Percentiles rank a stretch among this genome's conserved stretches.
phyloP scores from a whole-genome alignment of 805 yeast genomes.

The Komagataella mondaviorum region DNA sequence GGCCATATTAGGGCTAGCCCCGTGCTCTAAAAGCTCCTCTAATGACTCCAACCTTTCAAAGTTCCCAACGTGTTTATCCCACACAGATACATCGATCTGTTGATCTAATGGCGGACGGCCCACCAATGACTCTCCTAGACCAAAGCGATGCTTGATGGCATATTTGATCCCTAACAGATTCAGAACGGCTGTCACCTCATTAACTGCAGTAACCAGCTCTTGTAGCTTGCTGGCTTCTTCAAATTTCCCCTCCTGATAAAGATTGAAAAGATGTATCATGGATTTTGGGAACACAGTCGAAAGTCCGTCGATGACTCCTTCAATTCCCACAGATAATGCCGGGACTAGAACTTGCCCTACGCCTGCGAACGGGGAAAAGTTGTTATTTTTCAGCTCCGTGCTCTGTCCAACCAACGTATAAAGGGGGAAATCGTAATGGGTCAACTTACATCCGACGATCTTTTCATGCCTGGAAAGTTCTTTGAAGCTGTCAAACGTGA shows the following conservation, averaged over 20 bases:
- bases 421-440: conserved; percentile 35
- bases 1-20: not conserved
- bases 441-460: conserved; percentile 37
- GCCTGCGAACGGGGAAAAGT: conserved; percentile 33
- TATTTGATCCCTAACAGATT: conserved; percentile 37
- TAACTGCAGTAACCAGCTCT: conserved; percentile 27
- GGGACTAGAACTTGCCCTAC: conserved; percentile 38
- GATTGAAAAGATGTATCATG: conserved; percentile 25
- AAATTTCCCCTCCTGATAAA: conserved; percentile 24
- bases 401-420: conserved; percentile 30
- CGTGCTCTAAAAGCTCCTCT: conserved; percentile 1
- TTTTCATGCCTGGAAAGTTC: conserved; percentile 29
- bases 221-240: conserved; percentile 29
- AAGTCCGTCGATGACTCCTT: conserved; percentile 39
- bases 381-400: conserved; percentile 21
- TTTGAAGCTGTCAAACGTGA: conserved; percentile 23
- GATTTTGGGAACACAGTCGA: conserved; percentile 39
- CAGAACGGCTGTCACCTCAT: conserved; percentile 24
- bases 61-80: conserved; percentile 11
- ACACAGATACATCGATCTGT: conserved; percentile 15
- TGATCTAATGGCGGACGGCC: conserved; percentile 29
- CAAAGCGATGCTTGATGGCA: conserved; percentile 22
- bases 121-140: conserved; percentile 27
- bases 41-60: conserved; percentile 3
- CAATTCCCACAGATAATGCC: conserved; percentile 27